Percentiles rank a stretch among this genome's conserved stretches.
phyloP scores from a whole-genome alignment of 371 early-diverging fungal species.

The Mortierella sp. region DNA sequence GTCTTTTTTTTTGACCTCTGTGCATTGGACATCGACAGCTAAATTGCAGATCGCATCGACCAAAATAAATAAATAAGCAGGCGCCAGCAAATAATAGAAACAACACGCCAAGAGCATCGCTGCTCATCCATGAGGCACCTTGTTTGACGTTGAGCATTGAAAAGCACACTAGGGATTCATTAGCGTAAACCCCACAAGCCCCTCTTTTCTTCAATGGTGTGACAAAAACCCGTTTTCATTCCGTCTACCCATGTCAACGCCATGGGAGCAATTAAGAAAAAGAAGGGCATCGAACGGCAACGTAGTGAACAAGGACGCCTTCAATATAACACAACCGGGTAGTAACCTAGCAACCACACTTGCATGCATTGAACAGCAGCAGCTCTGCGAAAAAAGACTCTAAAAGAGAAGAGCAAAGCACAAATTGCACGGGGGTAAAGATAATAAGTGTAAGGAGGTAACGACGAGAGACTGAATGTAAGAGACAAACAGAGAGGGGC shows the following conservation, averaged over 20 bases:
- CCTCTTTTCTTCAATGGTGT: neutral
- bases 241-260: neutral
- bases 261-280: neutral
- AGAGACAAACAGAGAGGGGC: neutral
- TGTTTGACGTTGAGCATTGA: neutral
- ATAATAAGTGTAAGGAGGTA: neutral
- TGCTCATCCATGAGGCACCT: neutral
- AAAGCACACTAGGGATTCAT: neutral
- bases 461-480: neutral
- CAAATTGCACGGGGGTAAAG: constrained; percentile 1
- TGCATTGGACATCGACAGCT: neutral
- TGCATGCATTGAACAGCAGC: too few relatives aligned
- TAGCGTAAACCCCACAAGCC: neutral
- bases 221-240: neutral
- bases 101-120: neutral
- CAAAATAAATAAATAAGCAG: neutral
- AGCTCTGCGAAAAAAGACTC: too few relatives aligned
- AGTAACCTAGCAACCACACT: too few relatives aligned
- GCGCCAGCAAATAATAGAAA: neutral
- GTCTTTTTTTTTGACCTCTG: neutral
- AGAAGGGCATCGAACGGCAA: too few relatives aligned
- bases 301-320: too few relatives aligned
- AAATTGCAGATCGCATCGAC: constrained; percentile 4
- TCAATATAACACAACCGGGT: too few relatives aligned
- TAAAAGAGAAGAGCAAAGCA: neutral